Conservation (phyloP, 176 grass and related monocot genomes). For the Sorghum bicolor region Sorghum_bicolor_NCBIv3 NC_012879.2:57529001-57529500, state of each 20-base stretch:
- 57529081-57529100: too few species aligned
- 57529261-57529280: neutral
- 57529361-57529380: neutral
- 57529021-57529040: neutral
- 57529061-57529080: neutral
- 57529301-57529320: too few species aligned
- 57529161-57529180: neutral
- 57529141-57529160: neutral
- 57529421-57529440: neutral
- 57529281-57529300: too few species aligned
- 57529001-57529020: neutral
- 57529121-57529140: too few species aligned
- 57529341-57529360: neutral
- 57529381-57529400: neutral
- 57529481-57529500: neutral
- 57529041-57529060: neutral
- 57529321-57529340: neutral
- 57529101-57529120: too few species aligned
- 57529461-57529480: neutral
- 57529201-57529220: neutral
- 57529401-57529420: neutral
- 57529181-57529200: neutral
- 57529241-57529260: too few species aligned
- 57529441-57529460: neutral
- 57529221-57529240: neutral